Evolutionary conservation across 345 rosid genomes (phyloP), one percentile per base, ranked within the genome.

Genomic region (Balakata baccata): DNA sequence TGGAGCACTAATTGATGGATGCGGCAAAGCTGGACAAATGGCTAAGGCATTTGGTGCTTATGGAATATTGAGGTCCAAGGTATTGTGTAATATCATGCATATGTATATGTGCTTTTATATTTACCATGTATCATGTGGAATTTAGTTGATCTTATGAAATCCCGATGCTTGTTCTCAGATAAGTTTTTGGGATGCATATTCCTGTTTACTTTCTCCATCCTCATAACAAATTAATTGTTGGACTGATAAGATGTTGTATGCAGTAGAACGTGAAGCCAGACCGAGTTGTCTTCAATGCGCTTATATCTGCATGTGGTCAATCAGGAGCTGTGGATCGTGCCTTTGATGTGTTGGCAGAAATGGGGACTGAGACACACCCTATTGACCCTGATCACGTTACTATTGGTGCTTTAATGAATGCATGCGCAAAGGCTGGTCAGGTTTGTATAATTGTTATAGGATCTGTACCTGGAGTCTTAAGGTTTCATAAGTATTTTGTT

Each of bases 261-360:
- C 95, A 92, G 97, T 92, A 94, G 98, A 92, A 92, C 41, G 96
- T 94, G 87, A 85, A 92, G 89, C 97, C 97, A 83, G 98, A 94
- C 86, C 93, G 92, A 84, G 98, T 94, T 83, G 89, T 94, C 66
- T 94, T 92, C 85, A 94, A 94, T 82, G 97, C 97, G 68, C 97
- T 94, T 81, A 94, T 94, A 64, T 87, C 93, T 64, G 98, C 98
- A 74, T 94, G 98, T 80, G 98, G 95, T 76, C 88, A 92, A 80
- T 81, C 92, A 43, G 97, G 97, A 85, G 98, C 97, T 70, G 98
- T 92, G 63, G 95, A 92, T 82, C 97, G 97, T 75, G 98, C 98
- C 77, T 94, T 94, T 74, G 98, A 94, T 79, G 97, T 92, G 69
- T 89, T 94, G 80, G 88, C 98, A 72, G 98, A 94, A 85, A 94